Base-by-base conservation (phyloP, 2,329 filamentous ascomycete genomes). In the Penicillium sp. region DNA sequence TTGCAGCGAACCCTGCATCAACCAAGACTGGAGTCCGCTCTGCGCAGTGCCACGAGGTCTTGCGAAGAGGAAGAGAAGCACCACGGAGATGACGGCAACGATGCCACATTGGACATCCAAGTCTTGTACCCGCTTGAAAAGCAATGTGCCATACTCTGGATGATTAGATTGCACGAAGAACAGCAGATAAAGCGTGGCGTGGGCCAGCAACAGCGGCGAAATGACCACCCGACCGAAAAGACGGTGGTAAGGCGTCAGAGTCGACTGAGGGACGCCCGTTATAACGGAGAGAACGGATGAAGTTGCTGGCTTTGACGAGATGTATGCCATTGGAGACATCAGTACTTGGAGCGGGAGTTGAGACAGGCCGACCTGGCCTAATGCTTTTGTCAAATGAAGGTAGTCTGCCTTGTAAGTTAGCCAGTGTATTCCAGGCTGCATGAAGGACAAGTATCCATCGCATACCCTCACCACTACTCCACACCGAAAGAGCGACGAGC, bases 311-410 rank as follows among this genome's bases (percentile, higher is more conserved):
- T 79, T 79, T 14, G 80, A 72, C 27, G 62, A 67, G 32, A 71
- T 59, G 43, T 75, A 72, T 29, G 69, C 67, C 21, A 63, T 71
- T 5, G 75, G 69, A 6, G 76, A 71, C 55, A 87, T 77, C 6
- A 86, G 74, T 53, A 85, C 83, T 51, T 86, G 83, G 2, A 86
- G 67, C 1, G 85, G 85, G 1, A 84, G 67, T 61, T 87, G 85
- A 8, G 84, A 86, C 5, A 83, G 76, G 21, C 76, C 83, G 47
- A 86, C 77, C 44, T 83, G 82, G 16, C 81, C 84, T 49, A 87
- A 77, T 5, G 84, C 79, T 70, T 86, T 86, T 22, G 85, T 86
- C 22, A 87, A 71, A 67, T 87, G 85, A 29, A 86, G 75, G 53
- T 86, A 87, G 67, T 87, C 84, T 85, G 60, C 14, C 11, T 52